Evolutionary conservation across 495 filamentous ascomycete genomes (phyloP), one percentile per base, ranked within the genome.

Genomic region (Neurospora sp.): DNA sequence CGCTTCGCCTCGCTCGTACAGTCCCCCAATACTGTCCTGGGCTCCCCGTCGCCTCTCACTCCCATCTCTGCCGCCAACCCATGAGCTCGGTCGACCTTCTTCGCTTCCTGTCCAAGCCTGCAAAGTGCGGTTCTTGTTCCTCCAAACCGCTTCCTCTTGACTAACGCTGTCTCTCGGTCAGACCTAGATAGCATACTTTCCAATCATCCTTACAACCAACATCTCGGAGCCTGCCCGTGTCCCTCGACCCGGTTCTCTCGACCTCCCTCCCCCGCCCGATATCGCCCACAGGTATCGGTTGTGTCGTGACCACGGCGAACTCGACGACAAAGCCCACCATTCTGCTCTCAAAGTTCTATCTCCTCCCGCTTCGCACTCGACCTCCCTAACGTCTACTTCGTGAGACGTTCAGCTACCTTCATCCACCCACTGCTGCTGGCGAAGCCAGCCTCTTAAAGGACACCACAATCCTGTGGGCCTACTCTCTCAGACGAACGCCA

Each of bases 71-170:
- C 39, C 48, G 39, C 31, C 69, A 14, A 39, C 68, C 88, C 88
- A 98, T 97, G 95, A 95, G 88, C 90, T 90, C 89, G 83, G 91
- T 90, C 85, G 94, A 97, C 83, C 90, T 97, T 77, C 89, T 98
- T 79, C 93, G 93, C 85, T 94, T 97, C 85, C 89, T 98, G 75
- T 97, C 93, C 74, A 96, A 96, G 87, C 95, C 94, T 78, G 93
- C 93, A 80, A 97, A 97, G 94, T 98, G 83, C 82, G 92, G 86
- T 20, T 53, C 70, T 41, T 11, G 7, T 38, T n/a, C 16, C 10
- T 2, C 31, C 44, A 31, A 38, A 7, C 37, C 2, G 1, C 20
- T 40, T 59, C 38, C 35, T 14, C 14, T 44, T 44, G 3, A 70
- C 76, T 79, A 48, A 80, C 74, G 2, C 22, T 6, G 35, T 35